Conservation (phyloP, 179 eudicot species). For the Actinidia chinensis region DNA sequence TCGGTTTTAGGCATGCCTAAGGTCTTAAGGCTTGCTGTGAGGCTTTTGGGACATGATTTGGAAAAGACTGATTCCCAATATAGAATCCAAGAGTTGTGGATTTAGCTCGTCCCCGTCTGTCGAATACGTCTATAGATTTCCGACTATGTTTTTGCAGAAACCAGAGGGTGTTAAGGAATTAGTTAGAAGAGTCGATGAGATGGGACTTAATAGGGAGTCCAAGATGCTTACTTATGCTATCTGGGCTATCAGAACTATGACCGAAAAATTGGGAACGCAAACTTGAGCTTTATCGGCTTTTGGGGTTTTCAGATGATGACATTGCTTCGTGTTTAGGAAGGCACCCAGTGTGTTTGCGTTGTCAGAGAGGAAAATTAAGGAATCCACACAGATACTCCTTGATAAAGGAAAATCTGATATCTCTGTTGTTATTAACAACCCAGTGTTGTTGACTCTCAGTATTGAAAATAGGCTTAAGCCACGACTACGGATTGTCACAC, state of each 20-base stretch:
- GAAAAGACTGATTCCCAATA: slow-evolving; percentile 35
- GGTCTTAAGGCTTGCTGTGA: slow-evolving; percentile 26
- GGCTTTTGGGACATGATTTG: slow-evolving; percentile 34
- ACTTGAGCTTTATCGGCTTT: too few species aligned
- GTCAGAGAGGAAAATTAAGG: slow-evolving; percentile 34
- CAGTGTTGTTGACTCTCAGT: slow-evolving; percentile 30
- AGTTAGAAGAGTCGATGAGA: slow-evolving; percentile 37
- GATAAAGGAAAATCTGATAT: slow-evolving; percentile 27
- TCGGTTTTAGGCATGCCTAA: slow-evolving; percentile 18
- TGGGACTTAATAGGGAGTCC: slow-evolving; percentile 35
- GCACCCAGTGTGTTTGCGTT: too few species aligned
- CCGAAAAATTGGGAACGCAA: too few species aligned
- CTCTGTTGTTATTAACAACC: slow-evolving; percentile 23
- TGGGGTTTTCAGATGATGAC: too few species aligned
- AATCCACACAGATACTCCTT: slow-evolving; percentile 24
- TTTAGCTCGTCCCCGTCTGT: slow-evolving; percentile 20
- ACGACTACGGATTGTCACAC: slow-evolving; percentile 32
- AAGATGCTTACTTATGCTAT: too few species aligned
- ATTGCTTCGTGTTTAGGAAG: too few species aligned
- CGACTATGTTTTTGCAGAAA: slow-evolving; percentile 26
- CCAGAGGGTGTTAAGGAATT: slow-evolving; percentile 29
- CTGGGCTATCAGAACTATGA: too few species aligned
- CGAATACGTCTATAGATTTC: slow-evolving; percentile 18
- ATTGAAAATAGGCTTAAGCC: slow-evolving; percentile 39
- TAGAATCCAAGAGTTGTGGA: slow-evolving; percentile 37